Percentiles rank a stretch among this genome's conserved stretches.
Evolutionary conservation across 257 asterid species (phyloP).

Genomic region (Plantago ovata): DNA sequence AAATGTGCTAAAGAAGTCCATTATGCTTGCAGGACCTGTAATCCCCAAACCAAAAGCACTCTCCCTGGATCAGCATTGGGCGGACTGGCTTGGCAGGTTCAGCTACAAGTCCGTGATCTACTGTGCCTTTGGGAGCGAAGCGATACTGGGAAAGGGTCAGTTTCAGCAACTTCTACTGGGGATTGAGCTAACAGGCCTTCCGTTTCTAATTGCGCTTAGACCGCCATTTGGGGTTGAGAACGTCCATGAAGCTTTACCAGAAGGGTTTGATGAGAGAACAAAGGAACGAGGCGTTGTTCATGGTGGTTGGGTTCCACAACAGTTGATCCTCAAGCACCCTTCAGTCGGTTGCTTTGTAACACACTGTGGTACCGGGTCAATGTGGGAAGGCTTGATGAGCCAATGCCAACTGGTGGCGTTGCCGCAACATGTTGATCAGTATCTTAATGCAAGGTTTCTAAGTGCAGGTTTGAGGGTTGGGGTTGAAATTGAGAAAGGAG

Average conservation of each 20-base stretch:
- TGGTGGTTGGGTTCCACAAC: conserved; percentile 44
- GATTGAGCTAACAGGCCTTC: conserved; percentile 34
- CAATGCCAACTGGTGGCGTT: conserved; percentile 33
- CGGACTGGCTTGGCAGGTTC: conserved; percentile 26
- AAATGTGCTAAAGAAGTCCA: conserved; percentile 23
- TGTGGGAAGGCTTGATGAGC: conserved; percentile 36
- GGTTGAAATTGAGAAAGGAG: conserved; percentile 27
- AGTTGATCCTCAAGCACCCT: conserved; percentile 29
- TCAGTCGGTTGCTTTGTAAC: conserved; percentile 44
- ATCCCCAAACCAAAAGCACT: conserved; percentile 11
- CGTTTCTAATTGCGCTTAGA: conserved; percentile 30
- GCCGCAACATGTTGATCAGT: conserved; percentile 33
- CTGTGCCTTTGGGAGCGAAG: conserved; percentile 49
- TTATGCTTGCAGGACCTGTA: conserved; percentile 34
- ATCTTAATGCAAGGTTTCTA: conserved; percentile 31
- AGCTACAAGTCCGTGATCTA: conserved; percentile 26
- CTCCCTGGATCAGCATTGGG: conserved; percentile 22
- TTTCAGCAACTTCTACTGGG: conserved; percentile 32
- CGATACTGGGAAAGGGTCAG: conserved; percentile 25
- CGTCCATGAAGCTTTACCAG: conserved; percentile 35
- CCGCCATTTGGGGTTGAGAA: conserved; percentile 31
- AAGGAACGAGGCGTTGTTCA: conserved; percentile 28
- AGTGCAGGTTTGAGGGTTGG: conserved; percentile 32
- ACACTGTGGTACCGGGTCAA: conserved; percentile 42
- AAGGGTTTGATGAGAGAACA: conserved; percentile 24